Conservation (phyloP, 139 green algal species). For the Zygnema circumcarinatum region DNA sequence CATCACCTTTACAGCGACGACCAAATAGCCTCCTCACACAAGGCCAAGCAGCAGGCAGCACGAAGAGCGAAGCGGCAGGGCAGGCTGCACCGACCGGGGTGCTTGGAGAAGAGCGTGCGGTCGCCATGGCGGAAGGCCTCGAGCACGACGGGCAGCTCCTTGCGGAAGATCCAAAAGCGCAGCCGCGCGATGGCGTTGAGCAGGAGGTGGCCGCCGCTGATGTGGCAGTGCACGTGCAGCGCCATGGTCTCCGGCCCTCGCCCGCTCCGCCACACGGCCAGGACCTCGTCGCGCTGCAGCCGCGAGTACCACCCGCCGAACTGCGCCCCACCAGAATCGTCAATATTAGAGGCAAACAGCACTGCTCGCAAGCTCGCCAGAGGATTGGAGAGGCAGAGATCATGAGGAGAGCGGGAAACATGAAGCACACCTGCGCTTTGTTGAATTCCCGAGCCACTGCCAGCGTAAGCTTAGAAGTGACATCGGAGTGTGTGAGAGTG, state of each 20-base stretch:
- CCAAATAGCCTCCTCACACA: too few relatives aligned
- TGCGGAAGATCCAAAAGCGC: conserved; percentile 46
- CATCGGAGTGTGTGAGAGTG: conserved; percentile 45
- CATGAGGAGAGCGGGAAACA: background rate
- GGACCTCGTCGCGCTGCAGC: conserved; percentile 49
- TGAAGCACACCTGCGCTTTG: conserved; percentile 30
- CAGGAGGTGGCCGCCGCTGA: conserved; percentile 43
- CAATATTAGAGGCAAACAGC: too few relatives aligned
- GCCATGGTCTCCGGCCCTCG: background rate
- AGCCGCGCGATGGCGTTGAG: conserved; percentile 39
- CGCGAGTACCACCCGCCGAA: conserved; percentile 43
- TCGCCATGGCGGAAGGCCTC: conserved; percentile 51
- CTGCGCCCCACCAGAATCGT: too few relatives aligned
- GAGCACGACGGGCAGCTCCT: conserved; percentile 50
- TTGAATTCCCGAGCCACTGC: conserved; percentile 45
- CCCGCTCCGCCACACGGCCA: conserved; percentile 32
- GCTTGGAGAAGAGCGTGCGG: conserved; percentile 36
- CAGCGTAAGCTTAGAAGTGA: conserved; percentile 43
- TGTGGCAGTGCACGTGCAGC: conserved; percentile 56
- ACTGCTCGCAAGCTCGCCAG: background rate
- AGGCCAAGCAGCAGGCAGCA: too few relatives aligned
- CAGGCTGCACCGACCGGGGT: conserved; percentile 41
- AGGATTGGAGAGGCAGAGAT: background rate
- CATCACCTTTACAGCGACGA: too few relatives aligned
- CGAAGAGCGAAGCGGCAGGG: too few relatives aligned